Evolutionary conservation across 2,329 filamentous ascomycete genomes (phyloP), one percentile per base, ranked within the genome.

Genomic region (Diaporthe ilicicola): DNA sequence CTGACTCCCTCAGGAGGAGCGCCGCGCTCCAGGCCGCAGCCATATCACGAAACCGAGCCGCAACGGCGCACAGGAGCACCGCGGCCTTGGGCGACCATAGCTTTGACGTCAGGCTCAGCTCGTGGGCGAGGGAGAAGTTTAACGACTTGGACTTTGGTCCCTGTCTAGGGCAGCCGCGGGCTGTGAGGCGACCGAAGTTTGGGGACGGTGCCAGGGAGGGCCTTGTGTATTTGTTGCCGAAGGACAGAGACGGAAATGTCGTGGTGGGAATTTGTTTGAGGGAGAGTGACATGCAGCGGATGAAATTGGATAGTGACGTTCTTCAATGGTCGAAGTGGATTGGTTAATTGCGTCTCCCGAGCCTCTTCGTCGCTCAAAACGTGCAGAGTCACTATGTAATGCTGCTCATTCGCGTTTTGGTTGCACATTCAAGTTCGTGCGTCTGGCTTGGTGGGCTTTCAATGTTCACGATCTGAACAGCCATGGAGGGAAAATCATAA

Each of bases 161-260:
- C 1, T 83, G 82, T 0, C 73, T 89, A 3, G 87, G 87, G 0
- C 79, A 73, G 22, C 84, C 87, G 0, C 82, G 82, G 68, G 80
- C 79, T 0, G 86, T 89, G 27, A 77, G 86, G 0, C 78, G 87
- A 59, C 87, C 87, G 4, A 70, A 74, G 0, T 87, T 89, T 69
- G 75, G 76, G 0, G 22, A 56, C 2, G 70, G 65, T 51, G 81
- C 83, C 0, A 73, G 84, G 4, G 86, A 88, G 76, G 79, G 85
- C 1, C 73, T 89, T 70, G 76, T 84, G 44, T 89, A 89, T 75
- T 73, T 89, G 6, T 79, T 89, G 79, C 86, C 86, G 0, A 84
- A 78, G 74, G 74, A 75, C 0, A 71, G 61, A 0, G 79, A 85
- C 27, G 85, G 87, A 0, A 82, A 83, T 46, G 79, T 88, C 48